Evolutionary conservation across 83 land plant species (phyloP).

Genomic region (Diphasiastrum complanatum): DNA sequence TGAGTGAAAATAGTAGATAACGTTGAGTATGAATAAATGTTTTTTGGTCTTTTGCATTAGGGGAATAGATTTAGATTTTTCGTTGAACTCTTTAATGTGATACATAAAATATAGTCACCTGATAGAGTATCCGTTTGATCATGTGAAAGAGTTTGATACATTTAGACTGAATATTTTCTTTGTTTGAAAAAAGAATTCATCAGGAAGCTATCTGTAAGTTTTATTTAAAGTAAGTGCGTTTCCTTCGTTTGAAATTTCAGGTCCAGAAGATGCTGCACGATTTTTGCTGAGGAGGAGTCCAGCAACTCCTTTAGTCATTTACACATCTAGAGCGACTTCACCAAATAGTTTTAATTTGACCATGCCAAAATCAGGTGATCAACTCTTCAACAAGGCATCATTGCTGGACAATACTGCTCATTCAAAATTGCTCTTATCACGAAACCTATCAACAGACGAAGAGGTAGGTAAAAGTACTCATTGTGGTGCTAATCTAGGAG

Average conservation of each 20-base stretch:
- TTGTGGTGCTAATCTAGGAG: too few relatives aligned
- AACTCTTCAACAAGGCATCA: not conserved
- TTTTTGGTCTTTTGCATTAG: not conserved
- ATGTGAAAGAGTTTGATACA: not conserved
- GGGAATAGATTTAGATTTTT: not conserved
- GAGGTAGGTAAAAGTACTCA: too few relatives aligned
- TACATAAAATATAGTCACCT: not conserved
- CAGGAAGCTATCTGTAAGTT: not conserved
- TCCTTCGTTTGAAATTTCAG: not conserved
- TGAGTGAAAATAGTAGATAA: not conserved
- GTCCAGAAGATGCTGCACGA: conserved; percentile 29
- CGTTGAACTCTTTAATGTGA: not conserved
- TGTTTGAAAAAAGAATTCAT: not conserved
- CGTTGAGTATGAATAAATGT: not conserved
- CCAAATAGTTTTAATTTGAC: not conserved
- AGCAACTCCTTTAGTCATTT: conserved; percentile 23
- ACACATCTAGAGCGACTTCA: conserved; percentile 1
- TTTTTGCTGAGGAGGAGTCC: conserved; percentile 17
- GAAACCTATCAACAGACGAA: too few relatives aligned
- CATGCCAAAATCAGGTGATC: not conserved
- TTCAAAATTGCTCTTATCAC: not conserved
- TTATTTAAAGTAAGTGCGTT: not conserved
- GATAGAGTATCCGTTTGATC: not conserved
- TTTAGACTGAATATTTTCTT: not conserved
- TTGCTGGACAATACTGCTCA: not conserved